Evolutionary conservation across 2,329 filamentous ascomycete species (phyloP).

Genomic region (Dothidotthia symphoricarpi): DNA sequence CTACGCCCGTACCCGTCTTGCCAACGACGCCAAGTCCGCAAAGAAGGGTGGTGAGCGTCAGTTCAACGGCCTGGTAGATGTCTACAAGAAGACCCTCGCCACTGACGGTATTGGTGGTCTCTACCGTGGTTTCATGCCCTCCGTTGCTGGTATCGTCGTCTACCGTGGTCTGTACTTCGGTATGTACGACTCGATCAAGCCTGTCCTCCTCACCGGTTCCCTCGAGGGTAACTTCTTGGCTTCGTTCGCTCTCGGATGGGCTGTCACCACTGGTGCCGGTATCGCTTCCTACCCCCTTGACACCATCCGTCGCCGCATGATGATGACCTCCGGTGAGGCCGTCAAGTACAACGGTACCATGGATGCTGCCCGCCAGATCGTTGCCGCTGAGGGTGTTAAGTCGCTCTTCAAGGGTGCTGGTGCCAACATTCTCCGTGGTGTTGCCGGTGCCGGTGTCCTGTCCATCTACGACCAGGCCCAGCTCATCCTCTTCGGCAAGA

Average conservation of each 20-base stretch:
- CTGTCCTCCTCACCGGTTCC: slow-evolving; percentile 84
- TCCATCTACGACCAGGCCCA: slow-evolving; percentile 99
- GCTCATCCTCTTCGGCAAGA: slow-evolving; percentile 99
- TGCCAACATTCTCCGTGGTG: slow-evolving; percentile 99
- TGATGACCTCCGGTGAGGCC: slow-evolving; percentile 97
- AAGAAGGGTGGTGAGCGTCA: slow-evolving; percentile 96
- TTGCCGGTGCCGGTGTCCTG: slow-evolving; percentile 99
- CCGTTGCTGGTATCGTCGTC: slow-evolving; percentile 97
- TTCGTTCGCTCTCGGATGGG: slow-evolving; percentile 98
- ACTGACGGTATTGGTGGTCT: slow-evolving; percentile 99
- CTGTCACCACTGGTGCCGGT: slow-evolving; percentile 99
- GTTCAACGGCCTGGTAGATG: slow-evolving; percentile 99
- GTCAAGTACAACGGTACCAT: slow-evolving; percentile 99
- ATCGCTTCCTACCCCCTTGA: slow-evolving; percentile 99
- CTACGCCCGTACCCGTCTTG: slow-evolving; percentile 99
- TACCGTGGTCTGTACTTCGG: slow-evolving; percentile 99
- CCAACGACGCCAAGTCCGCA: slow-evolving; percentile 99
- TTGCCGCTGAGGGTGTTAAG: slow-evolving; percentile 91
- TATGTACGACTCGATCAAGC: slow-evolving; percentile 99
- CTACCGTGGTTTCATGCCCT: slow-evolving; percentile 99
- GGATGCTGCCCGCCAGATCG: slow-evolving; percentile 93
- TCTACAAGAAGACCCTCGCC: slow-evolving; percentile 99
- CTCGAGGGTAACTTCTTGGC: slow-evolving; percentile 99
- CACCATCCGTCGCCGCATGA: slow-evolving; percentile 99
- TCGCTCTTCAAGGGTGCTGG: slow-evolving; percentile 99